Conservation (phyloP, 495 filamentous ascomycete genomes). For the Peziza echinospora region DNA sequence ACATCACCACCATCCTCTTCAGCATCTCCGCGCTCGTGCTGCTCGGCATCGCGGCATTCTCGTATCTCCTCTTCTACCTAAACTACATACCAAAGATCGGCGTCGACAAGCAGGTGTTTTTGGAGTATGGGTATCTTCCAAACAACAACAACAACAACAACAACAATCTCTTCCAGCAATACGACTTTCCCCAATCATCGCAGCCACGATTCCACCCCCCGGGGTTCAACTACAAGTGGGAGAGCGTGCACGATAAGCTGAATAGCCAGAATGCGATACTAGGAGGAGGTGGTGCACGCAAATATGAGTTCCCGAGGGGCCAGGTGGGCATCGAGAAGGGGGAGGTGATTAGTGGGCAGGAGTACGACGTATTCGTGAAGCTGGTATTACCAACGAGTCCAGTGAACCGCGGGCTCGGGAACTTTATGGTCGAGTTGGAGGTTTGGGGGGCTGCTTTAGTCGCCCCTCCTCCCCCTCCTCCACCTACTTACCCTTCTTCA, state of each 20-base stretch:
- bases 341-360: conserved; percentile 29
- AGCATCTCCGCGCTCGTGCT: conserved; percentile 31
- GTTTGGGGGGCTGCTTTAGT: conserved; percentile 16
- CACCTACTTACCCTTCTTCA: no score
- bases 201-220: conserved; percentile 30
- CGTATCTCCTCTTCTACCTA: conserved; percentile 4
- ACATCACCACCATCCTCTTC: conserved; percentile 58
- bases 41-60: conserved; percentile 6
- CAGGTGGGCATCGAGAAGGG: background rate
- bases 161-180: background rate
- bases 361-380: conserved; percentile 40
- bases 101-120: conserved; percentile 41
- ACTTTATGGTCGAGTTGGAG: conserved; percentile 84
- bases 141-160: background rate
- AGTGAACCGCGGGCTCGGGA: conserved; percentile 40
- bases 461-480: conserved; percentile 1
- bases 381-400: conserved; percentile 39
- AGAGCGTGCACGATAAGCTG: background rate
- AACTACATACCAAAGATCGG: conserved; percentile 17
- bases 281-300: background rate
- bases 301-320: background rate
- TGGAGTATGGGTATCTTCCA: conserved; percentile 55
- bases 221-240: conserved; percentile 26
- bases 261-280: background rate
- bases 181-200: background rate